Evolutionary conservation across 345 rosid species (phyloP).

Genomic region (Populus euphratica): DNA sequence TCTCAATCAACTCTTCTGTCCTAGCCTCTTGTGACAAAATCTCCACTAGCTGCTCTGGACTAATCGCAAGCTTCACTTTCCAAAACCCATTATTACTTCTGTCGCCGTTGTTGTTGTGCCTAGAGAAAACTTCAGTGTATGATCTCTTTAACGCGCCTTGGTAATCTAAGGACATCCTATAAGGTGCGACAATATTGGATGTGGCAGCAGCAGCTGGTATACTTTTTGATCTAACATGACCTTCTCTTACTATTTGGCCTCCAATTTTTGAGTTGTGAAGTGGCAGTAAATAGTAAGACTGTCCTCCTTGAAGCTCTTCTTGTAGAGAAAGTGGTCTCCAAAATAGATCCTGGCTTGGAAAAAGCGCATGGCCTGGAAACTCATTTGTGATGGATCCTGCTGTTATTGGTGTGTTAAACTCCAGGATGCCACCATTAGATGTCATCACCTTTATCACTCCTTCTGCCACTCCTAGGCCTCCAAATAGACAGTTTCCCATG

Average conservation of each 20-base stretch:
- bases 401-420: constrained; percentile 51
- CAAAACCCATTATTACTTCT: constrained; percentile 41
- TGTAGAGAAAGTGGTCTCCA: constrained; percentile 48
- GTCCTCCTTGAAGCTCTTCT: constrained; percentile 48
- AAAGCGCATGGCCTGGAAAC: constrained; percentile 60
- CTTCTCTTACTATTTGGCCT: constrained; percentile 36
- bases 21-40: constrained; percentile 60
- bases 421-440: constrained; percentile 60
- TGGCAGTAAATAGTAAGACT: constrained; percentile 59
- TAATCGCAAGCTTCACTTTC: constrained; percentile 86
- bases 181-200: constrained; percentile 38
- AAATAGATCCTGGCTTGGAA: constrained; percentile 44
- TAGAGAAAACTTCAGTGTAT: constrained; percentile 55
- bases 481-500: constrained; percentile 85
- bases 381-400: constrained; percentile 51
- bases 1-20: constrained; percentile 71
- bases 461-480: constrained; percentile 49
- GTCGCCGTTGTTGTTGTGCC: constrained; percentile 5
- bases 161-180: constrained; percentile 61
- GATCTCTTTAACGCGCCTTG: constrained; percentile 58
- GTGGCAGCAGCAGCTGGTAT: constrained; percentile 26
- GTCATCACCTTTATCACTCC: constrained; percentile 49
- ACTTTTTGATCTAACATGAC: constrained; percentile 67
- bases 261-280: constrained; percentile 14
- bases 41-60: constrained; percentile 55